Conservation (phyloP, 352 stramenopile species). For the Phytophthora uliginosa region DNA sequence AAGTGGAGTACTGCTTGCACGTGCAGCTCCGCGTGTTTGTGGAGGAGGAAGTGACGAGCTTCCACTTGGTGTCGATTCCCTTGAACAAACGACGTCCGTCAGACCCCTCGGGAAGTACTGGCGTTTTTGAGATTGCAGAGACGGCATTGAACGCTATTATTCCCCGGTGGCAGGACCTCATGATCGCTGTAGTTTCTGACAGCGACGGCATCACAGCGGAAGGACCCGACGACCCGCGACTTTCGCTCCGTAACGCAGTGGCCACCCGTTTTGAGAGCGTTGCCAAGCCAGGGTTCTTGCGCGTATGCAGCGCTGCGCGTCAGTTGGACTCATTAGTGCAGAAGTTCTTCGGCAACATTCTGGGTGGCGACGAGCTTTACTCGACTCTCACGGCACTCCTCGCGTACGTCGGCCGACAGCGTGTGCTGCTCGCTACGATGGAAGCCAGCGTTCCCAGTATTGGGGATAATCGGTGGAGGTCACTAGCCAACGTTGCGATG, state of each 20-base stretch:
- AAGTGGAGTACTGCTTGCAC: slow-evolving; percentile 41
- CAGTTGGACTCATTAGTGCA: slow-evolving; percentile 33
- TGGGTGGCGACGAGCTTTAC: slow-evolving; percentile 29
- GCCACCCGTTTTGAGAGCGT: slow-evolving; percentile 31
- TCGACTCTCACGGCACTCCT: slow-evolving; percentile 29
- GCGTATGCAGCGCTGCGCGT: slow-evolving; percentile 24
- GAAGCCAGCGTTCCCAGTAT: slow-evolving; percentile 26
- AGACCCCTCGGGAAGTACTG: slow-evolving; percentile 15
- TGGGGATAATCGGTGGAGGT: slow-evolving; percentile 24
- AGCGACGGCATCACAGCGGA: slow-evolving; percentile 23
- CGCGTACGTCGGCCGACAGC: slow-evolving; percentile 35
- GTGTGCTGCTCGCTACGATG: slow-evolving; percentile 19
- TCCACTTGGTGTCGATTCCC: slow-evolving; percentile 38
- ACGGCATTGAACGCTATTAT: slow-evolving; percentile 28
- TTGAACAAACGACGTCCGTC: slow-evolving; percentile 35
- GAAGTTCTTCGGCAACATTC: slow-evolving; percentile 31
- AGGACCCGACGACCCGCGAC: slow-evolving; percentile 19
- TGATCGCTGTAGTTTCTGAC: slow-evolving; percentile 34
- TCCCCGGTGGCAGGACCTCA: slow-evolving; percentile 25
- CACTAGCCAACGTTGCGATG: slow-evolving; percentile 21
- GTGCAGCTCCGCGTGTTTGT: slow-evolving; percentile 39
- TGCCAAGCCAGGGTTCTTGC: slow-evolving; percentile 29
- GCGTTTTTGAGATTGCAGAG: slow-evolving; percentile 37
- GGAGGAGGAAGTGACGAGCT: slow-evolving; percentile 22
- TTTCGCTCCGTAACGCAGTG: slow-evolving; percentile 32